A percentile compares a stretch with the other conserved stretches of the same genome.
phyloP scores from a whole-genome alignment of 2,329 filamentous ascomycete species.

The Sporothrix brunneoviolacea region DNA sequence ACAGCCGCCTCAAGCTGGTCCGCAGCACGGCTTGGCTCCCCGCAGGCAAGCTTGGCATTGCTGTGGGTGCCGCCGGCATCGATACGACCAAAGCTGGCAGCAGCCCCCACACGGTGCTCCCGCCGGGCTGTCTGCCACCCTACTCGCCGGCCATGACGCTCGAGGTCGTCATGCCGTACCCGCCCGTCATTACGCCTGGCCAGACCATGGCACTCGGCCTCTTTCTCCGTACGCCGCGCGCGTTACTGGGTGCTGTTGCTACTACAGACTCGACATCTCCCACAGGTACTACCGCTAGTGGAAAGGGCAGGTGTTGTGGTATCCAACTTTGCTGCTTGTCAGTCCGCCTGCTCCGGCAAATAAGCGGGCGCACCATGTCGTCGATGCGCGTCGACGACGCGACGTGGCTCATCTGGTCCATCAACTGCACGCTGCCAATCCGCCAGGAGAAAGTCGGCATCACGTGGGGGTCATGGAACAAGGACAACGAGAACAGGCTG shows the following conservation, averaged over 20 bases:
- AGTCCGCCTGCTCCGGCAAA: conserved; percentile 1
- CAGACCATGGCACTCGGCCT: conserved; percentile 2
- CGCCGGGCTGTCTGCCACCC: conserved; percentile 5
- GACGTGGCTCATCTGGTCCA: conserved; percentile 10
- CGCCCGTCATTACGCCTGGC: conserved; percentile 3
- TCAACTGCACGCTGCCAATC: conserved; percentile 6
- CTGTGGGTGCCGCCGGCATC: neutral
- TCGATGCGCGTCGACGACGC: neutral
- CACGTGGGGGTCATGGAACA: neutral
- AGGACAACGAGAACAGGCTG: neutral
- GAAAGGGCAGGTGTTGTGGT: no score
- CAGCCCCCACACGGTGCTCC: neutral
- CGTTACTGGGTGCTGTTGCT: neutral
- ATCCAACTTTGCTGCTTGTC: conserved; percentile 5
- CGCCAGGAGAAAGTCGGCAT: conserved; percentile 4
- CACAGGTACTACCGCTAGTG: no score
- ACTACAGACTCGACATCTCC: no score
- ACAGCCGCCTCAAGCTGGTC: no score
- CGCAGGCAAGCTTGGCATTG: neutral
- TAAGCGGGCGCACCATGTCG: neutral
- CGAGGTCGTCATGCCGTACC: conserved; percentile 10
- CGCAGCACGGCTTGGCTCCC: conserved; percentile 7
- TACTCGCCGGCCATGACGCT: conserved; percentile 13
- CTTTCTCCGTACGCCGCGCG: conserved; percentile 5
- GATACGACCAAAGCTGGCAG: neutral